Evolutionary conservation across 106 monocot species (phyloP), one percentile per base, ranked within the genome.

Genomic region (Dendrobium catenatum): DNA sequence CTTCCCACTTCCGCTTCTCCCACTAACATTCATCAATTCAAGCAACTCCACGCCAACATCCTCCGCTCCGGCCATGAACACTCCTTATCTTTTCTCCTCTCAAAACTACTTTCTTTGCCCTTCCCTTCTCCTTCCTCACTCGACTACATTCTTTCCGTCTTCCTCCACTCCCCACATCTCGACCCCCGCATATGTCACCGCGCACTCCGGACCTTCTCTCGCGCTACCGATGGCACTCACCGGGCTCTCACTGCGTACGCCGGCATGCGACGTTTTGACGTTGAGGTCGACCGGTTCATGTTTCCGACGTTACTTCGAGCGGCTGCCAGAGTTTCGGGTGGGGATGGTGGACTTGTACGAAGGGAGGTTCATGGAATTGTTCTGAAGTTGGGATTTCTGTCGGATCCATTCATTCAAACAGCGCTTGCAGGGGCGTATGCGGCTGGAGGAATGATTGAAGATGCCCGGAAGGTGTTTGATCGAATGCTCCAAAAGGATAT

Each of bases 401-500:
- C 75, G 8, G 96, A 96, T 68, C 87, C 83, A 0, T 90, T 96
- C 81, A 87, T 94, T 33, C 86, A 88, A 81, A 96, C 96, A 0
- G 88, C 86, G 26, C 78, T 96, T 48, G 82, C 94, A 4, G 29
- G 93, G 2, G 79, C 68, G 0, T 90, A 94, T 55, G 79, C 87
- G 0, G 73, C 76, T 10, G 31, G 73, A 6, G 85, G 92, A 20
- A 59, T 78, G 0, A 41, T 81, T 5, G 79, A 27, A 8, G 87
- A 89, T 55, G 96, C 94, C 2, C 87, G 91, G 70, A 44, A 66
- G 70, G 84, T 94, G 91, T 96, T 96, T 80, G 96, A 96, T 68
- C 43, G 80, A 56, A 96, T 96, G 90, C 43, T 64, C 0, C 59
- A 83, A 15, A 72, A 91, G 54, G 96, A 94, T 46, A n/a, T 89